Conservation (phyloP, 495 filamentous ascomycete species). For the Xylaria scruposa region DNA sequence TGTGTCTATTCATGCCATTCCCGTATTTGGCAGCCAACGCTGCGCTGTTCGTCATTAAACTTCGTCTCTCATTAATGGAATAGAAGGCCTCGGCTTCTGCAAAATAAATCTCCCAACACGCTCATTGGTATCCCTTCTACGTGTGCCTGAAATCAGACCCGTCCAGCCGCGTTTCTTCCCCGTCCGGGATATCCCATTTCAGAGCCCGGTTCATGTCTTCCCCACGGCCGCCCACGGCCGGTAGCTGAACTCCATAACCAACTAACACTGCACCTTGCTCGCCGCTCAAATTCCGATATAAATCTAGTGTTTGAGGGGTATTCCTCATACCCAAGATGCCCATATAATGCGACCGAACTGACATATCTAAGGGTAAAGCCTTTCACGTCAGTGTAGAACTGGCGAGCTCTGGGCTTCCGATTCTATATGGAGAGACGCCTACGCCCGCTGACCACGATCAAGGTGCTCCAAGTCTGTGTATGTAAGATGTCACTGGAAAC, state of each 20-base stretch:
- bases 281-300: not conserved
- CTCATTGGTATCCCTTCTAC: conserved; percentile 16
- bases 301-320: conserved; percentile 4
- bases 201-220: not conserved
- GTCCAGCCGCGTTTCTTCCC: not conserved
- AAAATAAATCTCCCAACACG: conserved; percentile 9
- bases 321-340: conserved; percentile 17
- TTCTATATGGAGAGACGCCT: conserved; percentile 4
- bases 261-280: not conserved
- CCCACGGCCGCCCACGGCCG: not conserved
- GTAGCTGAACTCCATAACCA: not conserved
- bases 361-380: not conserved
- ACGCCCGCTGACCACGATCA: not conserved
- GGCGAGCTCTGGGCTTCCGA: not conserved
- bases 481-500: not conserved
- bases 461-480: not conserved
- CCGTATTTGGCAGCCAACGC: not conserved
- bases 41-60: not conserved
- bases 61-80: conserved; percentile 10
- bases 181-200: not conserved
- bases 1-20: conserved; percentile 5
- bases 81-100: not conserved
- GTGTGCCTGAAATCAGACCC: not conserved
- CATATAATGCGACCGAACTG: not conserved
- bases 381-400: not conserved